Evolutionary conservation across 2,329 filamentous ascomycete species (phyloP), one percentile per base, ranked within the genome.

Genomic region (Incumbomyces delicatus): DNA sequence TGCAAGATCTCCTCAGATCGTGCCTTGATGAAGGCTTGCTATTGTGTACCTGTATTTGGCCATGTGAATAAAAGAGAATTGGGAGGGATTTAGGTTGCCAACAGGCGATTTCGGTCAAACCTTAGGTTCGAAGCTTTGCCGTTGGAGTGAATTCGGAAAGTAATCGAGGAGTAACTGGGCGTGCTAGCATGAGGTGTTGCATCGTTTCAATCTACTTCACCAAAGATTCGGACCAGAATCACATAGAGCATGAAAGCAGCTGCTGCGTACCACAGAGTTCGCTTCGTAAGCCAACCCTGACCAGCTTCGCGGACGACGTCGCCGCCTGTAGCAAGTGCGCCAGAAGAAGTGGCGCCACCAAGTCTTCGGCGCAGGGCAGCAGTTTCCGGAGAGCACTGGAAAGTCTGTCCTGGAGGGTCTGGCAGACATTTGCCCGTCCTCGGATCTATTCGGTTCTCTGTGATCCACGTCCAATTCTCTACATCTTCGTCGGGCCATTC

Each of bases 391-490:
- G 66, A 84, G 73, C 64, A 86, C 68, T 63, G 43, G 76, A 70
- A 34, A 20, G 34, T 41, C 22, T 54, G 50, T 17, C 52, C 55
- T 12, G 54, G 52, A 2, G 70, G 65, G 44, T 78, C 72, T 2
- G 73, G 74, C n/a, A 78, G 70, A 31, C 77, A 74, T 51, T 76
- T 76, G 1, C 92, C 92, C 0, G 87, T 95, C 8, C 71, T 70
- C 5, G 77, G 69, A 64, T 98, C 87, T 56, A 98, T 80, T 54
- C 80, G 79, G 61, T 86, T 80, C 60, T 87, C 80, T 61, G 80
- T 80, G 74, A 98, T 94, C 87, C 87, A 95, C 59, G 80, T 80
- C 81, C 83, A 86, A 62, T 98, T 98, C 70, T 92, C 86, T 53
- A 77, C 72, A 61, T 98, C 88, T 17, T 94, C 61, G 39, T 95